Percentiles rank a stretch among this genome's conserved stretches.
These are phyloP conservation scores for Anaeromyces robustus DNA, from an alignment of 192 early-diverging fungal species.

Conservation along the genomic window DNA sequence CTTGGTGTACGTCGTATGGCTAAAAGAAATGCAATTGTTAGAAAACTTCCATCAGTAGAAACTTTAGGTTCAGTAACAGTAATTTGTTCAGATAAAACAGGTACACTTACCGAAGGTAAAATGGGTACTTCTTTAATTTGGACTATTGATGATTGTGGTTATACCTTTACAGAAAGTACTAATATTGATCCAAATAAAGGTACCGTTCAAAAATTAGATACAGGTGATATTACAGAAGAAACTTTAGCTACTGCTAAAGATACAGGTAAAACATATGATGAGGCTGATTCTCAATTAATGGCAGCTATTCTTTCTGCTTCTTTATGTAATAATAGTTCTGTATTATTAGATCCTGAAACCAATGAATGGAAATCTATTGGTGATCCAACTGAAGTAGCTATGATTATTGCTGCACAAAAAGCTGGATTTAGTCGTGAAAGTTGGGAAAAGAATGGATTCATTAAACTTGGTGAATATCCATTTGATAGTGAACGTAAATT, in stretches of 20 bases:
- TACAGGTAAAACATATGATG: constrained; percentile 40
- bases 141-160: constrained; percentile 56
- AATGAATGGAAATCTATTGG: constrained; percentile 56
- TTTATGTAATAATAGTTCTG: neutral
- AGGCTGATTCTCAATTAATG: constrained; percentile 75
- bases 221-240: constrained; percentile 23
- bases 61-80: constrained; percentile 87
- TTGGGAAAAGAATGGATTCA: constrained; percentile 41
- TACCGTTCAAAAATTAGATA: constrained; percentile 14
- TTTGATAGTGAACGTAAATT: constrained; percentile 68
- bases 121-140: constrained; percentile 83
- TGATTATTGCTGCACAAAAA: constrained; percentile 74
- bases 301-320: constrained; percentile 5
- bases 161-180: constrained; percentile 47
- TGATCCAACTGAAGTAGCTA: constrained; percentile 91
- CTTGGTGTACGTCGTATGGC: constrained; percentile 93
- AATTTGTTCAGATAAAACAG: constrained; percentile 96
- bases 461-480: constrained; percentile 57
- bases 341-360: neutral
- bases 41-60: constrained; percentile 85
- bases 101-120: constrained; percentile 94
- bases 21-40: constrained; percentile 66
- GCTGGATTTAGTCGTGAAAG: constrained; percentile 49
- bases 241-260: constrained; percentile 6
- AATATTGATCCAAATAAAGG: constrained; percentile 46